Conservation (phyloP, 192 early-diverging fungal species). For the Coemansia sp. region DNA sequence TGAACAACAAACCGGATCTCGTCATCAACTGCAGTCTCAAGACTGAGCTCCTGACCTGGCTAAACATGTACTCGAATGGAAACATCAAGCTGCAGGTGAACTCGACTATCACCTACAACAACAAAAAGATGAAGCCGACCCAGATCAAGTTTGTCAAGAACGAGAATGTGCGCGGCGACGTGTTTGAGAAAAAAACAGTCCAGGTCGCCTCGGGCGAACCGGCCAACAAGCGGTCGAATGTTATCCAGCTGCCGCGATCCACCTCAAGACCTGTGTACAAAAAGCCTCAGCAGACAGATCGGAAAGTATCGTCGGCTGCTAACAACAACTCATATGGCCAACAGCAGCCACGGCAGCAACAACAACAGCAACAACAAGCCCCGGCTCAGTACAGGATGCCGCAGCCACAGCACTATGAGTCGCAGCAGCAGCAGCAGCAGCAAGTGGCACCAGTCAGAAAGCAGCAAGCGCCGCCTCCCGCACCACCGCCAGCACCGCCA, state of each 20-base stretch:
- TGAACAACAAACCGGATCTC: conserved; percentile 62
- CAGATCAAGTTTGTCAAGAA: conserved; percentile 78
- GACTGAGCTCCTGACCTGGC: conserved; percentile 70
- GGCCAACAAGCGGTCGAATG: conserved; percentile 52
- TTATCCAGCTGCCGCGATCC: background rate
- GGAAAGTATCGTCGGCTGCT: background rate
- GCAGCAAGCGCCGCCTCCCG: conserved; percentile 36
- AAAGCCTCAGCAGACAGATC: conserved; percentile 7
- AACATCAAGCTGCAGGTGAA: conserved; percentile 63
- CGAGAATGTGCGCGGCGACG: conserved; percentile 55
- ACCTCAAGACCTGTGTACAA: background rate
- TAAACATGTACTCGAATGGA: conserved; percentile 61
- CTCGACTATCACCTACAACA: conserved; percentile 65
- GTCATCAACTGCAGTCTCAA: conserved; percentile 70
- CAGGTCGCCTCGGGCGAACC: conserved; percentile 64
- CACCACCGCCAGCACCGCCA: conserved; percentile 63
- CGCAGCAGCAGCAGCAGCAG: conserved; percentile 12
- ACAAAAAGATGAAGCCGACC: conserved; percentile 72
- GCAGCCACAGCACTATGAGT: conserved; percentile 6
- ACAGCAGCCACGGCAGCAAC: conserved; percentile 17
- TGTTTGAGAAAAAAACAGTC: conserved; percentile 72
- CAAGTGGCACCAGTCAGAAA: conserved; percentile 4
- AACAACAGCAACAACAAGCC: conserved; percentile 10
- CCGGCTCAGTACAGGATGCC: conserved; percentile 4
- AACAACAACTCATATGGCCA: conserved; percentile 2